phyloP scores from a whole-genome alignment of 768 basidiomycete genomes.

The Crassisporium funariophilum region DNA sequence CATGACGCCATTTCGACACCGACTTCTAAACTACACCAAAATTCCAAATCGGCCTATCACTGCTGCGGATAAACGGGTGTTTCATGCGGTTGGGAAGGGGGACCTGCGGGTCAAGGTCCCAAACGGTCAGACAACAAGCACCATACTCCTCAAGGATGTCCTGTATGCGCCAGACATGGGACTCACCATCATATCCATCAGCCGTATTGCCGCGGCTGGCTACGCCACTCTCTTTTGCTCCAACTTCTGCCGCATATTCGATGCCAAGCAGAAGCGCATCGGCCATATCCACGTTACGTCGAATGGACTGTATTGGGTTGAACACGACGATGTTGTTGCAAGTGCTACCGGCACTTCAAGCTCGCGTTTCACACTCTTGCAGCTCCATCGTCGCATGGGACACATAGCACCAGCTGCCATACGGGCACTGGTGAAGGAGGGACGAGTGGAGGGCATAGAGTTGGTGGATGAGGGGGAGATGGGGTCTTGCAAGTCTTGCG shows the following conservation, averaged over 20 bases:
- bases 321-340: slow-evolving; percentile 6
- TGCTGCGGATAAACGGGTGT: slow-evolving; percentile 29
- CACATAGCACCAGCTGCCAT: slow-evolving; percentile 25
- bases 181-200: slow-evolving; percentile 34
- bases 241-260: slow-evolving; percentile 25
- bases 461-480: slow-evolving; percentile 21
- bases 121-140: slow-evolving; percentile 18
- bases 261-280: slow-evolving; percentile 14
- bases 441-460: slow-evolving; percentile 27
- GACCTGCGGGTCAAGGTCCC: slow-evolving; percentile 30
- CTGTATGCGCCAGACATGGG: slow-evolving; percentile 32
- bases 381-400: slow-evolving; percentile 30
- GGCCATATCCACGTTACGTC: slow-evolving; percentile 19
- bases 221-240: slow-evolving; percentile 23
- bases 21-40: slow-evolving; percentile 29
- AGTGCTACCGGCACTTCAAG: slow-evolving; percentile 6
- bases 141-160: slow-evolving; percentile 29
- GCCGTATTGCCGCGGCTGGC: slow-evolving; percentile 26
- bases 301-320: slow-evolving; percentile 22
- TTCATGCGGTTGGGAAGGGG: slow-evolving; percentile 33
- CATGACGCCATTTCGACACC: slow-evolving; percentile 34
- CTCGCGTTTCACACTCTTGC: slow-evolving; percentile 12
- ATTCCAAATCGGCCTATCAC: slow-evolving; percentile 30
- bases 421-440: slow-evolving; percentile 25
- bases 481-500: slow-evolving; percentile 25